These are phyloP conservation scores for Daldinia vernicosa DNA, from an alignment of 495 filamentous ascomycete genomes.

Conservation along the genomic window DNA sequence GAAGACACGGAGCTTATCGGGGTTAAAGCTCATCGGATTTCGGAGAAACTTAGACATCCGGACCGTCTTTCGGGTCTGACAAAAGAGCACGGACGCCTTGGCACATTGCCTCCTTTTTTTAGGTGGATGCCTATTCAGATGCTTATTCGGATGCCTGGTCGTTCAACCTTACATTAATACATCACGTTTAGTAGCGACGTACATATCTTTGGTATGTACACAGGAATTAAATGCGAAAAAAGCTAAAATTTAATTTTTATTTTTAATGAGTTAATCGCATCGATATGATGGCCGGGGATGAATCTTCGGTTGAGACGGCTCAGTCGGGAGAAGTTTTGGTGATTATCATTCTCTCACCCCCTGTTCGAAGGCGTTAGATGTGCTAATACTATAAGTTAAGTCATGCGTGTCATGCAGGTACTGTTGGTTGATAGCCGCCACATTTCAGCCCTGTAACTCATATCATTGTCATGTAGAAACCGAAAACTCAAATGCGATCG, in stretches of 20 bases:
- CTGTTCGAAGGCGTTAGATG: background rate
- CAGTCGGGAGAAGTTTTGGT: conserved; percentile 42
- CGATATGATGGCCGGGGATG: conserved; percentile 41
- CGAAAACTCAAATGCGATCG: conserved; percentile 75
- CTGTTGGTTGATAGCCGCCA: conserved; percentile 9
- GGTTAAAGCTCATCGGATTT: background rate
- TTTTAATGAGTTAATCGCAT: conserved; percentile 7
- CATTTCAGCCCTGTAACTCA: conserved; percentile 25
- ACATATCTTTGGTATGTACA: background rate
- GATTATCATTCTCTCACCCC: conserved; percentile 1
- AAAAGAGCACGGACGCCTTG: background rate
- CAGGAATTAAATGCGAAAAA: background rate
- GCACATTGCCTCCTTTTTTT: background rate
- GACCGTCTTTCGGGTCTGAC: background rate
- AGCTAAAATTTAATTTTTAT: background rate
- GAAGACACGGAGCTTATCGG: too few relatives aligned
- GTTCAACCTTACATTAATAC: background rate
- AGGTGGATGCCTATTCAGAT: background rate
- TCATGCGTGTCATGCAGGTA: conserved; percentile 60
- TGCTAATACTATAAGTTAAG: conserved; percentile 33
- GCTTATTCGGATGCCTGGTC: background rate
- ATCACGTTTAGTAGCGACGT: background rate
- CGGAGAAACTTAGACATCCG: background rate
- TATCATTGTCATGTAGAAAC: conserved; percentile 59
- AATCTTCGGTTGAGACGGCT: conserved; percentile 12